A percentile compares a stretch with the other conserved stretches of the same genome.
These are phyloP conservation scores for Kentomonas sorsogonicus DNA, from an alignment of 208 protist genomes.

Conservation along the genomic window DNA sequence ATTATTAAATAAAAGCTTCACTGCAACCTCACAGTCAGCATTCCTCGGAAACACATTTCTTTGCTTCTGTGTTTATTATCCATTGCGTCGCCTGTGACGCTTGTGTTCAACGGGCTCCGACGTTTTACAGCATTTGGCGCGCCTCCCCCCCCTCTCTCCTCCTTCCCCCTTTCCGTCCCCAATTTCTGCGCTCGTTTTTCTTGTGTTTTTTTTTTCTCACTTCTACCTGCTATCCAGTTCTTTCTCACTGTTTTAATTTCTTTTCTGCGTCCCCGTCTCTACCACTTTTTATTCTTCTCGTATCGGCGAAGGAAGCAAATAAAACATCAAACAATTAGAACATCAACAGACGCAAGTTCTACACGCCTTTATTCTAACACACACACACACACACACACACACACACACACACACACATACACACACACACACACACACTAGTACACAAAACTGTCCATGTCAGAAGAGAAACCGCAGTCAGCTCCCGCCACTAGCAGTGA, in stretches of 20 bases:
- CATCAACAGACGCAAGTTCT: neutral
- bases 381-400: neutral
- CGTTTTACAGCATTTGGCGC: too few relatives aligned
- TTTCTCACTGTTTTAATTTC: too few relatives aligned
- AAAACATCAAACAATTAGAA: neutral
- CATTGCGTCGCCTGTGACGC: too few relatives aligned
- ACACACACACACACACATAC: constrained; percentile 6
- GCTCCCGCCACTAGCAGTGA: neutral
- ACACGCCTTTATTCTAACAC: neutral
- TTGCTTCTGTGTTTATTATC: neutral
- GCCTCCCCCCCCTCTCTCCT: neutral
- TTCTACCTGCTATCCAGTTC: constrained; percentile 6
- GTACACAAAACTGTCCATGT: too few relatives aligned
- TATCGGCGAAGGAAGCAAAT: neutral
- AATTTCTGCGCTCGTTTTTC: constrained; percentile 6
- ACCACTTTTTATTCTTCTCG: neutral
- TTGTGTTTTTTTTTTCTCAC: constrained; percentile 14
- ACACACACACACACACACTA: too few relatives aligned
- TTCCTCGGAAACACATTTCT: constrained; percentile 4
- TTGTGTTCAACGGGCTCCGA: too few relatives aligned
- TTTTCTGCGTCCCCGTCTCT: too few relatives aligned
- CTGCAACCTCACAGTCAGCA: neutral
- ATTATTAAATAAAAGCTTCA: too few relatives aligned
- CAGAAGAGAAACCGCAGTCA: too few relatives aligned
- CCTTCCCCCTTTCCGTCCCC: neutral